Evolutionary conservation across 2,329 filamentous ascomycete species (phyloP), one percentile per base, ranked within the genome.

Genomic region (Pseudogymnoascus sp.): DNA sequence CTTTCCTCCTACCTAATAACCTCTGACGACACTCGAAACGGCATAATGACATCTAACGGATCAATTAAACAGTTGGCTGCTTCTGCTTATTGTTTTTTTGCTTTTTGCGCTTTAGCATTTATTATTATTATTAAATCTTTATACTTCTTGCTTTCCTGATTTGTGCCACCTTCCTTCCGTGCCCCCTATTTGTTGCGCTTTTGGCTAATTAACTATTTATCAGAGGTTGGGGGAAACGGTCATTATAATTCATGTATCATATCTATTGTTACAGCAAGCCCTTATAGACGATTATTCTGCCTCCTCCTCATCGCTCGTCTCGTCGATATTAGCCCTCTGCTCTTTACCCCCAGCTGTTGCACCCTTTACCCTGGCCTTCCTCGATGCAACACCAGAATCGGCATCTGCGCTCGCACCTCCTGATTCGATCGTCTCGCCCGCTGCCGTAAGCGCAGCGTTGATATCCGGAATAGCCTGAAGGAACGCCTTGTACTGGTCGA

Each of bases 401-500:
- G 60, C 28, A 9, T 77, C 65, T 1, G 75, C 76, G 65, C 80
- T 78, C 2, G 78, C 78, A 2, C 66, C 66, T 0, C 76, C 73
- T 62, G 79, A 79, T 65, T 79, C 47, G 28, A 54, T 6, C 2
- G 47, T 54, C 28, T 54, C 62, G n/a, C 83, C 83, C 60, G 79
- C 72, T 4, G 76, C 72, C 59, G 75, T 74, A 16, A 88, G 77
- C 35, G 77, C 74, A 22, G 77, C 76, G 67, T 85, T 87, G 71
- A 88, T 80, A 18, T 77, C 74, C 2, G 85, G 84, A 4, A 85
- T 77, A 6, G 76, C 77, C 62, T 78, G 77, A 59, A 87, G 66
- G 8, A 89, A 71, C 2, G 76, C 75, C 60, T 78, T 76, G 71
- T 86, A 88, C 72, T 88, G 85, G 8, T 87, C 83, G 7, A 86